Base-by-base conservation (phyloP, 352 stramenopile species). In the Globisporangium uncinulatum region DNA sequence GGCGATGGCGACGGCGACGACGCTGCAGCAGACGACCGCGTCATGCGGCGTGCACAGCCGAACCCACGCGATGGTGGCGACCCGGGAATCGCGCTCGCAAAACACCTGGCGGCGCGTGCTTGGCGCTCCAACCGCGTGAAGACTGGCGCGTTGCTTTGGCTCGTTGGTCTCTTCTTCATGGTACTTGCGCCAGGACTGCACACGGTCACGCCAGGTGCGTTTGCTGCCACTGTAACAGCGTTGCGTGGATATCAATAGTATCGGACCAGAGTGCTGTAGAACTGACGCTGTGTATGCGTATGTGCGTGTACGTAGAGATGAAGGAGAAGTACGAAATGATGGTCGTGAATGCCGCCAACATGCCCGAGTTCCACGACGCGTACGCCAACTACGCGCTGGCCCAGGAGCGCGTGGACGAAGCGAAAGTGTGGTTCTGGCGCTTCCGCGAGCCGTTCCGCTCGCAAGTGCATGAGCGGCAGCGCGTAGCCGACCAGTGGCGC, bases 361-460 rank as follows among this genome's bases (percentile, higher is more conserved):
- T 91, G 67, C 81, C 81, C 50, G 79, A 79, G 56, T 92, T 87
- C 68, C 65, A 90, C 49, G 65, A 90, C 49, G 75, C 82, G n/a
- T 88, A 83, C 50, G 62, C 61, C 15, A 70, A 73, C 45, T 83
- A 79, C 51, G 61, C 67, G 1, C 66, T 78, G 29, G 79, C 82
- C 14, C 76, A 92, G 45, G 54, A 69, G 8, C 71, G 81, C 51
- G 67, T 77, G 20, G 70, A 91, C 34, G 76, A 90, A 42, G 79
- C 77, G 41, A 91, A 91, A 59, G 85, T 93, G 17, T 95, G 83
- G 83, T 93, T 95, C 67, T 93, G 83, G 83, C 80, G 83, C 9
- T 84, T 92, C 57, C 80, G 84, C 15, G 82, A 92, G 58, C 82
- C 83, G n/a, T 86, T 86, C 67, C 74, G 69, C 48, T 65, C 64